Percentiles rank a stretch among this genome's conserved stretches.
These are phyloP conservation scores for Aphanoascus verrucosus DNA, from an alignment of 2,329 filamentous ascomycete species.

Conservation along the genomic window DNA sequence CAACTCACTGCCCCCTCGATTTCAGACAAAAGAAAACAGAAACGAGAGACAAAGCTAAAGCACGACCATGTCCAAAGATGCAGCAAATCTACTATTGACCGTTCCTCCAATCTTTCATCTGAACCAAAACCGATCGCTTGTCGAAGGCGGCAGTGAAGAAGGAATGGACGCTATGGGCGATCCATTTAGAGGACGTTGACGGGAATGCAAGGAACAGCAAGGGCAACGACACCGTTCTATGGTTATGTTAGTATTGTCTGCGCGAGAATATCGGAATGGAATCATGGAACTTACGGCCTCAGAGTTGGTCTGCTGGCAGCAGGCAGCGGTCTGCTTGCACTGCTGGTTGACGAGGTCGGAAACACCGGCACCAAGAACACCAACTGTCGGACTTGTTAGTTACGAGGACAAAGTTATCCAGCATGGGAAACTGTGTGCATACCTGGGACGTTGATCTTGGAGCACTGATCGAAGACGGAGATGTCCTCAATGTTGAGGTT, in stretches of 20 bases:
- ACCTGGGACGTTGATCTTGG: conserved; percentile 30
- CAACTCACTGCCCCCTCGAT: background rate
- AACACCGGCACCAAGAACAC: conserved; percentile 23
- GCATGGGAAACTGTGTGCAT: conserved; percentile 13
- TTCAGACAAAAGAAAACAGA: conserved; percentile 3
- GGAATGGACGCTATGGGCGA: conserved; percentile 5
- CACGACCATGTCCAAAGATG: background rate
- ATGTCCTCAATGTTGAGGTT: conserved; percentile 28
- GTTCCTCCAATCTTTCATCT: conserved; percentile 3
- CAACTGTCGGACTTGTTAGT: conserved; percentile 13
- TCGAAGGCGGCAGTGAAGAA: background rate
- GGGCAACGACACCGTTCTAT: conserved; percentile 27
- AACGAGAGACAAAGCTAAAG: background rate
- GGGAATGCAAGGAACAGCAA: conserved; percentile 31
- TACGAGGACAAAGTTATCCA: background rate
- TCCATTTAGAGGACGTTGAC: conserved; percentile 30
- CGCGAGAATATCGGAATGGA: background rate
- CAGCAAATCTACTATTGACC: background rate
- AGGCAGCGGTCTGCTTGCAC: conserved; percentile 15
- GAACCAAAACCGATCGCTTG: background rate
- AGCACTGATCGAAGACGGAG: conserved; percentile 35
- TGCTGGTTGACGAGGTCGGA: conserved; percentile 15
- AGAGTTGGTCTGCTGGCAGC: conserved; percentile 14
- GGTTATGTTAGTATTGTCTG: background rate
- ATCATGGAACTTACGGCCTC: conserved; percentile 13